Base-by-base conservation (phyloP, 768 basidiomycete genomes). In the Hericium erinaceus region DNA sequence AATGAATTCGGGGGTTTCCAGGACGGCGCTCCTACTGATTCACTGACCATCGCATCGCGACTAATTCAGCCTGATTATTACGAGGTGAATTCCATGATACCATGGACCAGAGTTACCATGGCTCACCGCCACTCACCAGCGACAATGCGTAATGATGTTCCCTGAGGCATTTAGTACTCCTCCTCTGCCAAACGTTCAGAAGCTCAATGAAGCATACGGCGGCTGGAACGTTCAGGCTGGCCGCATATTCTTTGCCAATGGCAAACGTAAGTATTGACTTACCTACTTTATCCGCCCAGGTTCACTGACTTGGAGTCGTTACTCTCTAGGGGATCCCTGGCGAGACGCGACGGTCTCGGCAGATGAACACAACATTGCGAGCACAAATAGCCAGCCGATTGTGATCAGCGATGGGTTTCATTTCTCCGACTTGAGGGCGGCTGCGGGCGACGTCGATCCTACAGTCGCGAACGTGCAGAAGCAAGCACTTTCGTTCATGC, bases 291-390 rank as follows among this genome's bases (percentile, higher is more conserved):
- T 26, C 26, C 33, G 6, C 16, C 15, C 13, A 26, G 26, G 26
- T 26, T 26, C 26, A 26, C 26, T 26, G 3, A 26, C 33, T 18
- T 26, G 10, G 10, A 51, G 49, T 22, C 16, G 16, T 22, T 20
- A 46, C 12, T 13, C 24, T 10, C 22, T 24, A 51, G 85, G 84
- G 41, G 86, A 89, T 63, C 86, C 87, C 15, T 89, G 86, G 86
- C 76, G 80, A 54, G 82, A 83, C 55, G 79, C 81, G 3, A 88
- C 86, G 0, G 73, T 87, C 4, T 87, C 86, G 3, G 80, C 85
- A 0, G 75, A 79, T 20, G 73, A 73, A 12, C 72, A 76, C 20
- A 60, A 68, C 57, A 71, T 78, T 52, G 40, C 65, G 18, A 84
- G 77, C 65, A 84, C 81, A 2, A 55, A 75, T 0, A 66, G 66